Percentiles rank a stretch among this genome's conserved stretches.
Evolutionary conservation across 164 flowering plant genomes (phyloP).

Genomic region (Nelumbo lutea): DNA sequence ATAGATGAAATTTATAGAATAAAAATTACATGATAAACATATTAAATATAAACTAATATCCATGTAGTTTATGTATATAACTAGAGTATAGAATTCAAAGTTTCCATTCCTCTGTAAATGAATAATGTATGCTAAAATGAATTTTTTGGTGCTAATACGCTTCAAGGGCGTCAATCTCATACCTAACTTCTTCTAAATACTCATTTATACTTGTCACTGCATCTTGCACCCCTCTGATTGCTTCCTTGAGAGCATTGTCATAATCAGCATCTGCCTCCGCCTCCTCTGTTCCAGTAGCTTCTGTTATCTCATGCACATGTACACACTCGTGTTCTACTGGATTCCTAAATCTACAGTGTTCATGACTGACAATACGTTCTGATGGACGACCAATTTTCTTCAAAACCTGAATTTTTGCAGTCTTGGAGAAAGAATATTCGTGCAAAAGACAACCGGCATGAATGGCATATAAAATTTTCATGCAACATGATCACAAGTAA

Average conservation of each 20-base stretch:
- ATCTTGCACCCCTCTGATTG: slow-evolving; percentile 89
- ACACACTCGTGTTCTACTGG: slow-evolving; percentile 63
- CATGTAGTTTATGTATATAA: too few relatives aligned
- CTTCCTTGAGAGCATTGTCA: slow-evolving; percentile 75
- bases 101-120: too few relatives aligned
- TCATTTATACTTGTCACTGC: slow-evolving; percentile 79
- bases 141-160: slow-evolving; percentile 15
- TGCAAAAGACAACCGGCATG: not conserved
- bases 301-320: slow-evolving; percentile 79
- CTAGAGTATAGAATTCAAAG: too few relatives aligned
- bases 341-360: slow-evolving; percentile 56
- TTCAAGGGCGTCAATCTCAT: slow-evolving; percentile 82
- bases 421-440: slow-evolving; percentile 33
- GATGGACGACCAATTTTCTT: slow-evolving; percentile 97
- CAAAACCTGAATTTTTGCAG: slow-evolving; percentile 81
- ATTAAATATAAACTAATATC: too few relatives aligned
- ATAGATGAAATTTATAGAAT: too few relatives aligned
- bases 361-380: slow-evolving; percentile 74
- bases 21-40: too few relatives aligned
- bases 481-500: not conserved
- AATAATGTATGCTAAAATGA: too few relatives aligned
- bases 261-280: slow-evolving; percentile 92
- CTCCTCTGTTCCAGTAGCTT: slow-evolving; percentile 86
- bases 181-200: slow-evolving; percentile 78
- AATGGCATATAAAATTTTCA: not conserved